A percentile compares a stretch with the other conserved stretches of the same genome.
Conservation (phyloP, 768 basidiomycete genomes). For the Hypsizygus marmoreus region DNA sequence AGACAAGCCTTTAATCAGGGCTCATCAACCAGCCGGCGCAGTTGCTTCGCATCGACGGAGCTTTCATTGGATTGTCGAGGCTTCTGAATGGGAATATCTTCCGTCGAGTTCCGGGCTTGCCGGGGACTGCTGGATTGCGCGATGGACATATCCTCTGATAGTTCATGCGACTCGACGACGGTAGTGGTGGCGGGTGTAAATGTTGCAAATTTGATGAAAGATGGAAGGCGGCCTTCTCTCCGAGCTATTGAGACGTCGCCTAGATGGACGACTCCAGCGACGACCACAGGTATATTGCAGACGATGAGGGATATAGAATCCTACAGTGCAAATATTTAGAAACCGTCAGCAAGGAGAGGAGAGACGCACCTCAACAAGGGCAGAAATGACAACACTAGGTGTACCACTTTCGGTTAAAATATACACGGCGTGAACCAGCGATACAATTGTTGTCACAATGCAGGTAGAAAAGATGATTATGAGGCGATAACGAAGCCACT, state of each 20-base stretch:
- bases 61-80: too few species aligned
- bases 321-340: constrained; percentile 16
- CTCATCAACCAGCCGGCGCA: too few species aligned
- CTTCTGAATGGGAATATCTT: too few species aligned
- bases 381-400: constrained; percentile 33
- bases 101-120: too few species aligned
- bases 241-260: constrained; percentile 1
- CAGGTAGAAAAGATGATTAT: constrained; percentile 56
- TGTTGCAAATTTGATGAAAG: constrained; percentile 3
- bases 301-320: constrained; percentile 36
- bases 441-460: constrained; percentile 48
- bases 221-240: not conserved
- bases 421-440: constrained; percentile 44
- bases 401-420: constrained; percentile 33
- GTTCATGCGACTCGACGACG: too few species aligned
- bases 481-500: constrained; percentile 37
- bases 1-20: too few species aligned
- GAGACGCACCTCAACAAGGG: constrained; percentile 41
- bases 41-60: too few species aligned
- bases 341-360: not conserved
- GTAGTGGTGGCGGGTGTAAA: too few species aligned
- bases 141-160: too few species aligned
- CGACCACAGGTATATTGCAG: constrained; percentile 38
- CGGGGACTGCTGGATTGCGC: too few species aligned
- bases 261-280: constrained; percentile 25